Evolutionary conservation across 176 grass and related monocot genomes (phyloP).

Genomic region (Aegilops umbellulata): DNA sequence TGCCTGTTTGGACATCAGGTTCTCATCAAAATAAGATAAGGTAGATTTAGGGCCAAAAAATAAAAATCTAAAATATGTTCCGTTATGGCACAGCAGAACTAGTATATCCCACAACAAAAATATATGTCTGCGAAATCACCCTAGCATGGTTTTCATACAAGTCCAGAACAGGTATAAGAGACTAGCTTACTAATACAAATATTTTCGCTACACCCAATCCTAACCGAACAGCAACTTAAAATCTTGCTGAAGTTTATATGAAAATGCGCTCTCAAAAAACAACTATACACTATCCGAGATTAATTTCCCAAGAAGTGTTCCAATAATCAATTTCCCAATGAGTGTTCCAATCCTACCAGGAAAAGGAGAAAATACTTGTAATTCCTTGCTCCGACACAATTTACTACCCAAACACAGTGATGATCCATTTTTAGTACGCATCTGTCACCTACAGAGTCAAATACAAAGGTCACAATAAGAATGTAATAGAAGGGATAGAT

Average conservation of each 20-base stretch:
- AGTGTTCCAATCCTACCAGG: conserved; percentile 53
- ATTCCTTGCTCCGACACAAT: conserved; percentile 83
- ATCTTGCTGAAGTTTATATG: background rate
- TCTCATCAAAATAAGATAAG: background rate
- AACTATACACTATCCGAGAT: background rate
- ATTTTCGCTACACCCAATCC: background rate
- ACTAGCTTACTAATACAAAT: background rate
- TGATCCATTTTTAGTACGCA: conserved; percentile 99
- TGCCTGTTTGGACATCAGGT: background rate
- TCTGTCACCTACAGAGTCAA: conserved; percentile 68
- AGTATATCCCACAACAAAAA: background rate
- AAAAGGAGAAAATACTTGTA: conserved; percentile 98
- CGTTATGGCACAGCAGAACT: background rate
- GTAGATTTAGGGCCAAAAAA: background rate
- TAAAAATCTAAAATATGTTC: background rate
- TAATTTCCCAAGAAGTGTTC: background rate
- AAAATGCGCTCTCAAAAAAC: background rate
- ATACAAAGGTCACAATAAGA: conserved; percentile 2
- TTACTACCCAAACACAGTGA: conserved; percentile 95
- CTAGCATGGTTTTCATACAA: background rate
- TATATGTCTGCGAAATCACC: background rate
- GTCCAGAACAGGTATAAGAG: background rate
- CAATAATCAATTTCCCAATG: background rate
- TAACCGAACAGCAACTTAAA: background rate
- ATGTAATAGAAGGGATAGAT: background rate